Evolutionary conservation across 495 filamentous ascomycete genomes (phyloP).

Genomic region (Pyronema domesticum): DNA sequence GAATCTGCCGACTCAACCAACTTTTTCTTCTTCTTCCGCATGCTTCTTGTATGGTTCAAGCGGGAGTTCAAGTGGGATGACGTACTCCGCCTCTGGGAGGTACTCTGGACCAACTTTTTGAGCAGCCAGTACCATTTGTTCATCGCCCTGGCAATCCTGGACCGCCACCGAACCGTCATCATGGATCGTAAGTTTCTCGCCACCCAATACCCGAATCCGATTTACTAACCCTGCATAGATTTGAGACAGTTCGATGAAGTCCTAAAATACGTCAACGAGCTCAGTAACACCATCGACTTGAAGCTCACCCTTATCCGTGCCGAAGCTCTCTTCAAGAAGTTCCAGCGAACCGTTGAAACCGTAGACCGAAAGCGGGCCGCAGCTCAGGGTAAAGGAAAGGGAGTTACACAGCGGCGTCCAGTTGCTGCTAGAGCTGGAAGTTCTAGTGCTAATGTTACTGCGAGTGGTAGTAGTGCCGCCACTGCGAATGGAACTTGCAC

Average conservation of each 20-base stretch:
- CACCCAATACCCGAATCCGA: background rate
- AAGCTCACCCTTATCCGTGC: slow-evolving; percentile 66
- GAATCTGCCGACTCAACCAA: slow-evolving; percentile 84
- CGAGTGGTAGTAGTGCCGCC: slow-evolving; percentile 11
- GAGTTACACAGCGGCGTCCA: slow-evolving; percentile 9
- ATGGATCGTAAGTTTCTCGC: slow-evolving; percentile 44
- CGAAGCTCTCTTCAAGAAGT: slow-evolving; percentile 72
- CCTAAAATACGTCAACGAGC: slow-evolving; percentile 93
- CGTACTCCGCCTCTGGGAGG: slow-evolving; percentile 77
- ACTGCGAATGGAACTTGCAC: slow-evolving; percentile 22
- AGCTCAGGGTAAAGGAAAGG: background rate
- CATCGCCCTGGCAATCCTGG: slow-evolving; percentile 82
- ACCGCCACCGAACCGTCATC: slow-evolving; percentile 84
- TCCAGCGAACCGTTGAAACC: slow-evolving; percentile 69
- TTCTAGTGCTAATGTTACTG: slow-evolving; percentile 2
- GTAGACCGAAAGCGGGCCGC: slow-evolving; percentile 55
- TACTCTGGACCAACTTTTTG: slow-evolving; percentile 81
- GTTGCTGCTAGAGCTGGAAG: background rate
- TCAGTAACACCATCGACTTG: slow-evolving; percentile 82
- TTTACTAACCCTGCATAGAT: slow-evolving; percentile 27
- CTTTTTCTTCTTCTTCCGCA: slow-evolving; percentile 99
- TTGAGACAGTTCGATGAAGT: slow-evolving; percentile 92
- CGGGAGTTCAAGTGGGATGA: slow-evolving; percentile 84
- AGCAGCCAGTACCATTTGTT: slow-evolving; percentile 86
- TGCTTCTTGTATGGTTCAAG: slow-evolving; percentile 97